Percentiles rank a stretch among this genome's conserved stretches.
Conservation (phyloP, 2,329 filamentous ascomycete genomes). For the Aspergillus uvarum region DNA sequence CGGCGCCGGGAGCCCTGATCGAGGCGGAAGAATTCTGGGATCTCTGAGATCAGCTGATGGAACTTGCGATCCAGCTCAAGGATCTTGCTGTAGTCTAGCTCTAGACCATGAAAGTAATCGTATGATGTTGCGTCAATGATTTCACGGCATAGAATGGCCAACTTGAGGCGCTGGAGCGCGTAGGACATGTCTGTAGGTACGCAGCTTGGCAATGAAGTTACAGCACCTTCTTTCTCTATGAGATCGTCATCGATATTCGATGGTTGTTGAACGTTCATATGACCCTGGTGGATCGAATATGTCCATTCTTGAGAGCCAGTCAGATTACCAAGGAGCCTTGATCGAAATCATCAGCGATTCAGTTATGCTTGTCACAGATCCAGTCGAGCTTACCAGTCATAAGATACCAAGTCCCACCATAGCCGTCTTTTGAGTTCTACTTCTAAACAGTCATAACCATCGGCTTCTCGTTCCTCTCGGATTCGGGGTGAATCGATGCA, state of each 20-base stretch:
- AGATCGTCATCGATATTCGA: slow-evolving; percentile 45
- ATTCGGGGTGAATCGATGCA: slow-evolving; percentile 29
- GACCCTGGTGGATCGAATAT: slow-evolving; percentile 43
- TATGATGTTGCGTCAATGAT: slow-evolving; percentile 40
- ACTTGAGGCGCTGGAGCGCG: slow-evolving; percentile 43
- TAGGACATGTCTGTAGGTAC: slow-evolving; percentile 49
- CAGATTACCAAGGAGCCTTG: slow-evolving; percentile 42
- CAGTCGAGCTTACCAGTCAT: slow-evolving; percentile 40
- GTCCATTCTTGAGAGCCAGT: slow-evolving; percentile 47
- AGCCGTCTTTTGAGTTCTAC: slow-evolving; percentile 42
- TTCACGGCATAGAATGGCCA: slow-evolving; percentile 42
- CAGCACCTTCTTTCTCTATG: slow-evolving; percentile 25
- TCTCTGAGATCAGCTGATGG: slow-evolving; percentile 28
- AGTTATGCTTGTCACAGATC: too few species aligned
- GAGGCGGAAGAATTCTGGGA: slow-evolving; percentile 40
- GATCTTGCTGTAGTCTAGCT: slow-evolving; percentile 39
- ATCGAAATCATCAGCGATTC: neutral
- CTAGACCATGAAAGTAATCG: slow-evolving; percentile 25
- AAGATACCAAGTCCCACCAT: slow-evolving; percentile 46
- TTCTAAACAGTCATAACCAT: slow-evolving; percentile 24
- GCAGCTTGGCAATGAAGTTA: slow-evolving; percentile 29
- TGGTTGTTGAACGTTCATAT: slow-evolving; percentile 44
- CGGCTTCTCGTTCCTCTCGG: slow-evolving; percentile 17
- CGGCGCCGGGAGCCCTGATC: slow-evolving; percentile 31
- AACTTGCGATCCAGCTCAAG: slow-evolving; percentile 40